A percentile compares a stretch with the other conserved stretches of the same genome.
These are phyloP conservation scores for Obba rivulosa DNA, from an alignment of 768 basidiomycete species.

Conservation along the genomic window DNA sequence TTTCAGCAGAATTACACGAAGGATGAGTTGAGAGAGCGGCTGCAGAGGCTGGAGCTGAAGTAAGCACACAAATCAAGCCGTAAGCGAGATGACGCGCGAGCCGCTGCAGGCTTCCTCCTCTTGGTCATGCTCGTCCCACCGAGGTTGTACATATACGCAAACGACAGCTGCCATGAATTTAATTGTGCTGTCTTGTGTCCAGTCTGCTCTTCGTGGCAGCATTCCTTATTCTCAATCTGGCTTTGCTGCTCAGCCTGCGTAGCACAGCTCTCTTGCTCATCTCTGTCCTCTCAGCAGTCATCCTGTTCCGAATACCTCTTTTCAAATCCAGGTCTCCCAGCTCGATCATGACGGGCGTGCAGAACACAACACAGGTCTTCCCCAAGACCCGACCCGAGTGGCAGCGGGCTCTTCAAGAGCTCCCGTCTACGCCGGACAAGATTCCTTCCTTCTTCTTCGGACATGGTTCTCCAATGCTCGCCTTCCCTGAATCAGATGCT, in stretches of 20 bases:
- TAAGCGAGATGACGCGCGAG: not conserved
- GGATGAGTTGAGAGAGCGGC: not conserved
- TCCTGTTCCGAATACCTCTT: constrained; percentile 3
- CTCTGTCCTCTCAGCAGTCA: constrained; percentile 9
- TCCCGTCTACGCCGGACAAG: constrained; percentile 51
- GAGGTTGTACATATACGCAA: no score
- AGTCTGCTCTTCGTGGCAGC: constrained; percentile 1
- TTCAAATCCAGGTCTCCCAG: constrained; percentile 13
- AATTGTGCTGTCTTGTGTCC: no score
- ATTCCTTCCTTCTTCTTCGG: constrained; percentile 77
- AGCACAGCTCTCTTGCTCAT: constrained; percentile 3
- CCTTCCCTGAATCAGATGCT: constrained; percentile 25
- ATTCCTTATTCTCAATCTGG: not conserved
- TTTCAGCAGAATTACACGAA: not conserved
- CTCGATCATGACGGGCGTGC: constrained; percentile 12
- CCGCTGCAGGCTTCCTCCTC: no score
- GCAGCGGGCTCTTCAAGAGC: constrained; percentile 46
- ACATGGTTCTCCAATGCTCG: constrained; percentile 58
- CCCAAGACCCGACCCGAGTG: constrained; percentile 40
- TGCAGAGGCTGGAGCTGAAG: not conserved
- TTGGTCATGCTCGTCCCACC: no score
- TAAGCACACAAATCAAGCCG: no score
- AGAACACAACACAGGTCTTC: constrained; percentile 4
- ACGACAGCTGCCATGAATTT: not conserved
- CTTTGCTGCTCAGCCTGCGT: not conserved